phyloP scores from a whole-genome alignment of 139 green algal species.

The Chlorella sorokiniana region DNA sequence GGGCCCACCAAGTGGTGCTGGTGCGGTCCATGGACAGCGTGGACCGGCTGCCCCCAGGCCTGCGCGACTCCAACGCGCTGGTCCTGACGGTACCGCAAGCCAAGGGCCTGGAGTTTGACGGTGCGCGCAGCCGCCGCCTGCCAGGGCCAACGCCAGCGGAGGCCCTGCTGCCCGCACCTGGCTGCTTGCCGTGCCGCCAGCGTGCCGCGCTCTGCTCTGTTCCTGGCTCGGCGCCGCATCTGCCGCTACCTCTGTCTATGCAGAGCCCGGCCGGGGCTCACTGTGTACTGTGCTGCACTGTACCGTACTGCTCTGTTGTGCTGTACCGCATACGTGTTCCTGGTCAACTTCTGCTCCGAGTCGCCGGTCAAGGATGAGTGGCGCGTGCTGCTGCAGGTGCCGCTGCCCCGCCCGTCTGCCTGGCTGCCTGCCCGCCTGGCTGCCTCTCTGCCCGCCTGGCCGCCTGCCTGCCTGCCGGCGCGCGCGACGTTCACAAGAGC shows the following conservation, averaged over 20 bases:
- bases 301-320: not conserved
- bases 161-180: no score
- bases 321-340: slow-evolving; percentile 22
- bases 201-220: no score
- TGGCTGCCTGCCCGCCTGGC: not conserved
- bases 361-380: slow-evolving; percentile 55
- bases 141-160: no score
- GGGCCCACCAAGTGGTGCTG: slow-evolving; percentile 81
- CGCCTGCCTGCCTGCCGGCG: no score
- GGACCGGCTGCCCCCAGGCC: slow-evolving; percentile 49
- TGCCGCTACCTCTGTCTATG: no score
- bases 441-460: no score
- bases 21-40: slow-evolving; percentile 53
- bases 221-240: no score
- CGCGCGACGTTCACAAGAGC: no score
- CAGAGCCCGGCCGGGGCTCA: slow-evolving; percentile 22
- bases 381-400: slow-evolving; percentile 60
- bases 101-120: slow-evolving; percentile 75
- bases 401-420: not conserved
- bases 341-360: slow-evolving; percentile 76
- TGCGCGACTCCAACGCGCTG: slow-evolving; percentile 61
- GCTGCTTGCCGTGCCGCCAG: no score
- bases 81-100: slow-evolving; percentile 71
- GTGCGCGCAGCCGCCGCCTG: no score
- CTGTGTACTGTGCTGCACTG: not conserved